phyloP scores from a whole-genome alignment of 306 rosid species.

The Cotoneaster glaucophyllus region DNA sequence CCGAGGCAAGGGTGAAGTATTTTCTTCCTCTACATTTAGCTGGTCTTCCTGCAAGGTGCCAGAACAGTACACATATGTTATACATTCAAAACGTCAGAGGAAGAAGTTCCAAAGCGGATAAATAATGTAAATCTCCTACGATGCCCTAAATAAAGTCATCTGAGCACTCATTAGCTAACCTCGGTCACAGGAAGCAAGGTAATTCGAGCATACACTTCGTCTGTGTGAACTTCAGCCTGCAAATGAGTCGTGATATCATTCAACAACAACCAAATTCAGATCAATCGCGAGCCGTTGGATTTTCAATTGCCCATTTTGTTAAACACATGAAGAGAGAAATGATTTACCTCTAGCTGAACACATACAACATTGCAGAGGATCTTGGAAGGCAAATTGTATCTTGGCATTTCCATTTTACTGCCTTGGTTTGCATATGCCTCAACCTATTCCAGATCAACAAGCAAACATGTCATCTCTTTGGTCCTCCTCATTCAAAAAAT shows the following conservation, averaged over 20 bases:
- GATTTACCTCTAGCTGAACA: slow-evolving; percentile 48
- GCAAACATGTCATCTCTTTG: slow-evolving; percentile 14
- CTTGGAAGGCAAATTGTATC: slow-evolving; percentile 41
- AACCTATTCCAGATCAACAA: slow-evolving; percentile 34
- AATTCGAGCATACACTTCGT: slow-evolving; percentile 53
- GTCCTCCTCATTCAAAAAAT: not conserved
- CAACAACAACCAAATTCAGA: not conserved
- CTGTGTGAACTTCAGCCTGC: slow-evolving; percentile 50
- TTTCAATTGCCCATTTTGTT: not conserved
- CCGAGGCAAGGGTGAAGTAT: slow-evolving; percentile 8
- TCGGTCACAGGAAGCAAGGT: slow-evolving; percentile 40
- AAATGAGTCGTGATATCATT: slow-evolving; percentile 7
- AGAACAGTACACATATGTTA: not conserved
- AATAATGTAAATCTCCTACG: slow-evolving; percentile 1
- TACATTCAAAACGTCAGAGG: not conserved
- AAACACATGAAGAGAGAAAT: not conserved
- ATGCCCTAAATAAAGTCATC: not conserved
- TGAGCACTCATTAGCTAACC: slow-evolving; percentile 24
- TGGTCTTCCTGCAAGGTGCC: slow-evolving; percentile 32
- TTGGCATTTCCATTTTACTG: slow-evolving; percentile 35
- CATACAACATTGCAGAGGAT: slow-evolving; percentile 50
- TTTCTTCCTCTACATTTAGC: slow-evolving; percentile 10
- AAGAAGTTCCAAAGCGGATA: not conserved
- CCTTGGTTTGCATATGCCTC: slow-evolving; percentile 35
- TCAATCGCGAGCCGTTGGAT: not conserved